These are phyloP conservation scores for Myrica gale DNA, from an alignment of 306 rosid genomes.

Conservation along the genomic window DNA sequence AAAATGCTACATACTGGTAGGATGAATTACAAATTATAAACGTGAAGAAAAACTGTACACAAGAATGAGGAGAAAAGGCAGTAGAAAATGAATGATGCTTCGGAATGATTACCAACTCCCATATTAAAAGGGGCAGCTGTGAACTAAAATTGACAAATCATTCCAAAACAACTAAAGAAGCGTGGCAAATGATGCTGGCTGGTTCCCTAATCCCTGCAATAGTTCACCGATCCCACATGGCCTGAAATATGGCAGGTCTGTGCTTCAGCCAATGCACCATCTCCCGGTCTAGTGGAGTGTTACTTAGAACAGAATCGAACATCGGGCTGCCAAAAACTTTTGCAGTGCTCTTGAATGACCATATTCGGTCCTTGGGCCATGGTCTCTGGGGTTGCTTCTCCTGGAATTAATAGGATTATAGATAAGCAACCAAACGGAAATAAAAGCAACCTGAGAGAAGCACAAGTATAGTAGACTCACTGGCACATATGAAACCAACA, in stretches of 20 bases:
- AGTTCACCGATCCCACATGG: slow-evolving; percentile 75
- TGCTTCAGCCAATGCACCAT: slow-evolving; percentile 96
- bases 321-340: slow-evolving; percentile 89
- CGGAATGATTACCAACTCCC: slow-evolving; percentile 58
- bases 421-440: slow-evolving; percentile 11
- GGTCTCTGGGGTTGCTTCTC: slow-evolving; percentile 90
- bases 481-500: not conserved
- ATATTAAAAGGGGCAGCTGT: slow-evolving; percentile 53
- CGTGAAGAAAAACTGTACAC: slow-evolving; percentile 69
- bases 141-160: slow-evolving; percentile 44
- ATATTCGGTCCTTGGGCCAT: slow-evolving; percentile 94
- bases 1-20: slow-evolving; percentile 47
- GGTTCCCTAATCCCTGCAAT: slow-evolving; percentile 47
- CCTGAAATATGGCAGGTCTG: slow-evolving; percentile 77
- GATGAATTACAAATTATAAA: slow-evolving; percentile 61
- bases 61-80: slow-evolving; percentile 49
- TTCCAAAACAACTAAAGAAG: slow-evolving; percentile 39
- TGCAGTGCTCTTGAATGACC: slow-evolving; percentile 72
- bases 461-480: not conserved
- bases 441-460: not conserved
- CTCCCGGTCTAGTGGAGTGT: slow-evolving; percentile 68
- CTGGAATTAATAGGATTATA: slow-evolving; percentile 34
- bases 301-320: slow-evolving; percentile 71
- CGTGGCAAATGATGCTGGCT: slow-evolving; percentile 31
- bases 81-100: slow-evolving; percentile 42